Evolutionary conservation across 768 basidiomycete species (phyloP), one percentile per base, ranked within the genome.

Genomic region (Boletus rubescentipes): DNA sequence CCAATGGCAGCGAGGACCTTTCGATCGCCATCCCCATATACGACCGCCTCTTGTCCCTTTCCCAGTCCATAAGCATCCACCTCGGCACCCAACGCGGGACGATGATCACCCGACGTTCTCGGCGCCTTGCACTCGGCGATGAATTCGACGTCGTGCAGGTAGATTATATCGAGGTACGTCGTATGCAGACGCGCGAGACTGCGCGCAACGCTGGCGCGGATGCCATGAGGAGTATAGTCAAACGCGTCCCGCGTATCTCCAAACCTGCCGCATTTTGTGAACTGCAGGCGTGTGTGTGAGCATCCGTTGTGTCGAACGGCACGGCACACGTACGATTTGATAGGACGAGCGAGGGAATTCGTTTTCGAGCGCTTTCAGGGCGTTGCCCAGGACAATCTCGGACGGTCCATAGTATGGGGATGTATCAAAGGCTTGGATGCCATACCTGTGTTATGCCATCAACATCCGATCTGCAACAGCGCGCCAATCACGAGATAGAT

Each of bases 261-360:
- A 64, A 87, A 90, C 34, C 92, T 80, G 21, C 93, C 93, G 55
- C 88, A 89, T 67, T 95, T 95, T 10, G 91, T 91, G 74, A 92
- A 86, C 90, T 93, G 15, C 12, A 9, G 34, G 38, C 35, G 48
- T 7, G 38, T 20, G 26, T 26, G 26, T 16, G 20, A 20, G 31
- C 36, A 16, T 37, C 6, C 0, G 26, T 26, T 6, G 26, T 26
- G 26, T 26, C 26, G 26, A 26, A 6, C 4, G 26, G 6, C 26
- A 16, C 8, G 30, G 30, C 5, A 1, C 5, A 63, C 56, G 47
- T 61, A 91, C 90, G 68, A 94, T 69, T 57, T 84, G 79, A 67
- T 93, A 93, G 5, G 88, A 84, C 2, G 79, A 77, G 5, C 93
- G 84, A 21, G 91, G 91, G 63, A 89, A 93, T 61, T 90, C 87